Conservation (phyloP, 768 basidiomycete species). For the Pulveroboletus sp. region DNA sequence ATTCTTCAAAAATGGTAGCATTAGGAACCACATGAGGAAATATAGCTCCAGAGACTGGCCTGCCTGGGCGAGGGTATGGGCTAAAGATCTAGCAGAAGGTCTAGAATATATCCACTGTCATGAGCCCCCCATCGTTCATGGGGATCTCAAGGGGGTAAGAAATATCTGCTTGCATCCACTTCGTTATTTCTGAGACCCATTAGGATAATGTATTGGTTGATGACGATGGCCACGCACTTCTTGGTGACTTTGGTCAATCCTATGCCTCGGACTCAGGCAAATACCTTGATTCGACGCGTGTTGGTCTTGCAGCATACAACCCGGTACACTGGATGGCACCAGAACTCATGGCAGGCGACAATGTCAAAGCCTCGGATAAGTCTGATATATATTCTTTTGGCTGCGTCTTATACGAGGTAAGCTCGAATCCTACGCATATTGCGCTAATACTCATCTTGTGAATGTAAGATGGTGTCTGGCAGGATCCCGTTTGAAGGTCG, state of each 20-base stretch:
- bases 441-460: not conserved
- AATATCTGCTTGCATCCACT: not conserved
- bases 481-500: constrained; percentile 8
- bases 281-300: constrained; percentile 21
- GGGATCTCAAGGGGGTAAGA: constrained; percentile 38
- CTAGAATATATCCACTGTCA: constrained; percentile 22
- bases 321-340: constrained; percentile 27
- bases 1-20: constrained; percentile 20
- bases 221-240: constrained; percentile 9
- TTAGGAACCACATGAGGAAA: constrained; percentile 7
- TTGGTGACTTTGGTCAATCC: constrained; percentile 29
- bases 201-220: constrained; percentile 26
- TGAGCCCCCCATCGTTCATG: constrained; percentile 33
- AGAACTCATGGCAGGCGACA: constrained; percentile 15
- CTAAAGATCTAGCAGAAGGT: constrained; percentile 16
- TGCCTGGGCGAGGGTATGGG: constrained; percentile 6
- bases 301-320: constrained; percentile 8
- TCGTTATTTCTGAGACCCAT: not conserved
- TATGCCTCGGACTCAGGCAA: constrained; percentile 19
- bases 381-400: constrained; percentile 28
- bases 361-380: constrained; percentile 6
- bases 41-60: not conserved
- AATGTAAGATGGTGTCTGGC: constrained; percentile 17
- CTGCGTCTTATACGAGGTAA: constrained; percentile 30
- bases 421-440: not conserved